These are phyloP conservation scores for Colletotrichum sp. DNA, from an alignment of 2,329 filamentous ascomycete species.

Conservation along the genomic window DNA sequence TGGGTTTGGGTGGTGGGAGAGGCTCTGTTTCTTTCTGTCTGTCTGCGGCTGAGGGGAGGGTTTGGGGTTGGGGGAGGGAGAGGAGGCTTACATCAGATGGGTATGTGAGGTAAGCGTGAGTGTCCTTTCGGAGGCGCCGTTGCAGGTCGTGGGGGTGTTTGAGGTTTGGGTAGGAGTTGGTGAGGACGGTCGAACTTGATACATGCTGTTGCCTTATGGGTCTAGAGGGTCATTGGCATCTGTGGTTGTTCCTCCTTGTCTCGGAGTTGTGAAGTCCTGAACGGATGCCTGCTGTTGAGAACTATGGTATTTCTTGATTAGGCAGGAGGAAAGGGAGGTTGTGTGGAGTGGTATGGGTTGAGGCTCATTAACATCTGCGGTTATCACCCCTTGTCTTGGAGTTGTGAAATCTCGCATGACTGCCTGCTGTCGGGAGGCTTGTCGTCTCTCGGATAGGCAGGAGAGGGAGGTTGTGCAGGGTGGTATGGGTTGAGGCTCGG, in stretches of 20 bases:
- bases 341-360: not conserved
- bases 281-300: not conserved
- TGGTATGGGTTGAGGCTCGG: not conserved
- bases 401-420: not conserved
- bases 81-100: not conserved
- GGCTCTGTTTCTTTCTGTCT: not conserved
- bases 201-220: not conserved
- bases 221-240: not conserved
- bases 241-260: rapidly evolving
- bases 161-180: not conserved
- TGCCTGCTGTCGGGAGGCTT: not conserved
- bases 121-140: not conserved
- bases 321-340: not conserved
- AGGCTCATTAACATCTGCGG: not conserved
- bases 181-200: not conserved
- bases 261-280: not conserved
- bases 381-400: not conserved
- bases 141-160: not conserved
- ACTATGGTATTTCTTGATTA: not conserved
- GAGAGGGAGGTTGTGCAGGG: not conserved
- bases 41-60: not conserved
- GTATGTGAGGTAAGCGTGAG: not conserved
- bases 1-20: not conserved
- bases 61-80: not conserved
- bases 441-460: not conserved